Base-by-base conservation (phyloP, 1,284 basidiomycete genomes). In the Boletus subluridellus region DNA sequence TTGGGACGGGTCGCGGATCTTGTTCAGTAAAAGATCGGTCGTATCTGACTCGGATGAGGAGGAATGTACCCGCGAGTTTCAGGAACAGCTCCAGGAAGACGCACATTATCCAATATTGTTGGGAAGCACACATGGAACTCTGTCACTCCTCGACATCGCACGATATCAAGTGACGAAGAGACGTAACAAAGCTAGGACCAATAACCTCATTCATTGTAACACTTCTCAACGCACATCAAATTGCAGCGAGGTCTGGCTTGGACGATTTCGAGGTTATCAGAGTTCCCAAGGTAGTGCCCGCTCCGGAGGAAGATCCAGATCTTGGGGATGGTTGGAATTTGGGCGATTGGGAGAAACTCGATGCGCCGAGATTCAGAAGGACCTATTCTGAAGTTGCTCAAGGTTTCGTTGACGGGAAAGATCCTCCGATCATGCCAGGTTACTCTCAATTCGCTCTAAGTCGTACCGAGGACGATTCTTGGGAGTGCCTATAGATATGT, bases 321-420 rank as follows among this genome's bases (percentile, higher is more conserved):
- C 37, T 60, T 11, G 63, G 46, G 21, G 47, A 60, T 48, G 12
- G n/a, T 41, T 66, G 56, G 56, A 41, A 39, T 14, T 30, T 54
- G 28, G 28, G 37, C 3, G 69, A 60, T 21, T 69, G 71, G 68
- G 70, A 71, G 34, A 60, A 57, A 37, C 21, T 73, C 5, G 60
- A 69, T 30, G 38, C 14, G 2, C 24, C 21, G 21, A 35, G 35
- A 30, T 53, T 58, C 44, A 65, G 55, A 59, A 68, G 56, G 46
- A 58, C 59, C 12, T 72, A 73, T 55, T 69, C 65, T 0, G 69
- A 73, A 45, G 71, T 60, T 21, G 63, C 51, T 21, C 65, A 7
- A n/a, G 54, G 57, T 15, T 47, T 58, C 9, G 17, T 51, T 5
- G 52, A 63, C 3, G 48, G 32, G 30, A 51, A 49, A 21, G 34